Conservation (phyloP, 768 basidiomycete genomes). For the Xerocomus spinulosus region DNA sequence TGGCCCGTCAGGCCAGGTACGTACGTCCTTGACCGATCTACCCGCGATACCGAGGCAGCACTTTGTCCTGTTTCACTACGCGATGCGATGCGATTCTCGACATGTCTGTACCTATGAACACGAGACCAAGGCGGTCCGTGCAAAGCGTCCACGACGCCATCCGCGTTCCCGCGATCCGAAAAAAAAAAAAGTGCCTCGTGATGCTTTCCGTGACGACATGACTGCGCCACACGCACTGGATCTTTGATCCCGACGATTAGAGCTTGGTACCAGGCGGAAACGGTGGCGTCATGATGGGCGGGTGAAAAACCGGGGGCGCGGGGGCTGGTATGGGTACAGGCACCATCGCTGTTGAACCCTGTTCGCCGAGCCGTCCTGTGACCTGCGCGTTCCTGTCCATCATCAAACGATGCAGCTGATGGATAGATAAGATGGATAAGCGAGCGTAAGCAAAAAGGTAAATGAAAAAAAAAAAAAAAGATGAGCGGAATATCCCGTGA, state of each 20-base stretch:
- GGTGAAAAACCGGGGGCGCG: slow-evolving; percentile 20
- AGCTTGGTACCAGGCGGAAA: slow-evolving; percentile 33
- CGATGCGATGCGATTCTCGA: too few relatives aligned
- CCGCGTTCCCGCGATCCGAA: slow-evolving; percentile 10
- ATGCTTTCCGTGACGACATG: neutral
- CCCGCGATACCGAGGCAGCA: too few relatives aligned
- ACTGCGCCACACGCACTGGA: neutral
- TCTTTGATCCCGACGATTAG: slow-evolving; percentile 8
- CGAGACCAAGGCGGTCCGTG: too few relatives aligned
- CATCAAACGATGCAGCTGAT: slow-evolving; percentile 64
- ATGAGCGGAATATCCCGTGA: neutral
- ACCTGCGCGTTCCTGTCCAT: slow-evolving; percentile 66
- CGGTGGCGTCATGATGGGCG: slow-evolving; percentile 29
- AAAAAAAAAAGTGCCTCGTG: neutral
- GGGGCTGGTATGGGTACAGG: slow-evolving; percentile 24
- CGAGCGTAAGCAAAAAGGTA: slow-evolving; percentile 5
- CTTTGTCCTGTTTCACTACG: too few relatives aligned
- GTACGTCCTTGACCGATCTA: too few relatives aligned
- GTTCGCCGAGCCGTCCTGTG: slow-evolving; percentile 40
- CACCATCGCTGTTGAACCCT: slow-evolving; percentile 5
- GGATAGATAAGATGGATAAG: slow-evolving; percentile 13
- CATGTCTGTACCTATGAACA: too few relatives aligned
- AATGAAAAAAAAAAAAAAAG: slow-evolving; percentile 8
- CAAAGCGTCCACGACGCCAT: too few relatives aligned
- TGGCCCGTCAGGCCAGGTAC: too few relatives aligned